These are phyloP conservation scores for Pelomyxa schiedti DNA, from an alignment of 78 protist genomes.

Conservation along the genomic window DNA sequence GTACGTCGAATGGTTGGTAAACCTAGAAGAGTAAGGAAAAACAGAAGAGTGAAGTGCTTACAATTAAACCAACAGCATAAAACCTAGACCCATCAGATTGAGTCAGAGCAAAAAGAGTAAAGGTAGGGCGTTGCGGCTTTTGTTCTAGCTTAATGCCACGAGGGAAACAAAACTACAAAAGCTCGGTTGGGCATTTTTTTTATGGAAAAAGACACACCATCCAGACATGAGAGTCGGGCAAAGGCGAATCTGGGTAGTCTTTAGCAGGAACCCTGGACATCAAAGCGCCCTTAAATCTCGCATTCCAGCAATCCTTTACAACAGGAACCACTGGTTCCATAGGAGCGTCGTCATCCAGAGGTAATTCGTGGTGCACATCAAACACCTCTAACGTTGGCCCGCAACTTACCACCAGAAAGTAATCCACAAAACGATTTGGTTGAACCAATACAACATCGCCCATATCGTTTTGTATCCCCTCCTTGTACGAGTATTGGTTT, in stretches of 20 bases:
- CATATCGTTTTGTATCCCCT: too few species aligned
- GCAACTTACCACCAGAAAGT: neutral
- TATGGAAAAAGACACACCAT: neutral
- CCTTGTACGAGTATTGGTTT: too few species aligned
- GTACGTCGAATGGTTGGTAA: neutral
- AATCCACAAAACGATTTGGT: neutral
- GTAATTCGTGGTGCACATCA: too few species aligned
- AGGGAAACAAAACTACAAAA: neutral
- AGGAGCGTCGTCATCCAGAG: neutral
- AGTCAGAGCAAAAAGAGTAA: neutral
- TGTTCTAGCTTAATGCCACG: neutral
- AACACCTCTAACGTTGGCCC: neutral
- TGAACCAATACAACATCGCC: too few species aligned
- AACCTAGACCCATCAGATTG: neutral
- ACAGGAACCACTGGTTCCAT: too few species aligned
- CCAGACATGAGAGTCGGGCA: neutral
- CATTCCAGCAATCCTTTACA: neutral
- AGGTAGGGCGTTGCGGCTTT: neutral
- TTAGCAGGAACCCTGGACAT: neutral
- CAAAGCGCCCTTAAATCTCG: neutral
- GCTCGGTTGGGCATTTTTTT: neutral
- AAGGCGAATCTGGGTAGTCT: neutral
- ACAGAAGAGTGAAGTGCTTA: neutral
- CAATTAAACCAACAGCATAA: neutral
- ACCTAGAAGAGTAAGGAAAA: neutral